These are phyloP conservation scores for Globisporangium nunn DNA, from an alignment of 352 stramenopile species.

Conservation along the genomic window DNA sequence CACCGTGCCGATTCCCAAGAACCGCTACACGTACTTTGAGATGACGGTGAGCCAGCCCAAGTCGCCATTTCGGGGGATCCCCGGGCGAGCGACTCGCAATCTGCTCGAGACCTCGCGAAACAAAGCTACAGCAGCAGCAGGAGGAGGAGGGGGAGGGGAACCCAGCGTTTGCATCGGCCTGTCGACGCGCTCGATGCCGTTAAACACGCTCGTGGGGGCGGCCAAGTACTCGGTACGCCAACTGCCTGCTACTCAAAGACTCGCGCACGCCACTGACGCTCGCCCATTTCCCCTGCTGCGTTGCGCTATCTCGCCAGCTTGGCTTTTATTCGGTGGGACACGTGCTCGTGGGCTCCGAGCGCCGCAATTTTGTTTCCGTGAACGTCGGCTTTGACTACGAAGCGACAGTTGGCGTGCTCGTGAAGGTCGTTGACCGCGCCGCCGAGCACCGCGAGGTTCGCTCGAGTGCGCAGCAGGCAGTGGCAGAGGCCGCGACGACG, in stretches of 20 bases:
- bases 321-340: slow-evolving; percentile 79
- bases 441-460: slow-evolving; percentile 3
- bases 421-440: slow-evolving; percentile 42
- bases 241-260: not conserved
- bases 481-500: too few relatives aligned
- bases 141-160: slow-evolving; percentile 21
- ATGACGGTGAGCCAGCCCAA: slow-evolving; percentile 59
- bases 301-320: slow-evolving; percentile 30
- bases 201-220: slow-evolving; percentile 76
- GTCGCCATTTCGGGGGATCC: slow-evolving; percentile 18
- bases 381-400: slow-evolving; percentile 46
- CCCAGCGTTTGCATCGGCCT: slow-evolving; percentile 76
- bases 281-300: too few relatives aligned
- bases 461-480: not conserved
- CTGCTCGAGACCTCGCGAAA: slow-evolving; percentile 8
- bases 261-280: not conserved
- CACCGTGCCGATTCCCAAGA: slow-evolving; percentile 48
- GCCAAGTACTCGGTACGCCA: slow-evolving; percentile 69
- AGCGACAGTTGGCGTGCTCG: slow-evolving; percentile 71
- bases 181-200: slow-evolving; percentile 61
- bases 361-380: slow-evolving; percentile 49
- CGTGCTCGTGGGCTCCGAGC: slow-evolving; percentile 57
- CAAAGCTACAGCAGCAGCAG: slow-evolving; percentile 4
- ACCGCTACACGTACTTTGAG: slow-evolving; percentile 84
- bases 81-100: slow-evolving; percentile 9